Evolutionary conservation across 2,329 filamentous ascomycete genomes (phyloP).

Genomic region (Diaporthe longicolla): DNA sequence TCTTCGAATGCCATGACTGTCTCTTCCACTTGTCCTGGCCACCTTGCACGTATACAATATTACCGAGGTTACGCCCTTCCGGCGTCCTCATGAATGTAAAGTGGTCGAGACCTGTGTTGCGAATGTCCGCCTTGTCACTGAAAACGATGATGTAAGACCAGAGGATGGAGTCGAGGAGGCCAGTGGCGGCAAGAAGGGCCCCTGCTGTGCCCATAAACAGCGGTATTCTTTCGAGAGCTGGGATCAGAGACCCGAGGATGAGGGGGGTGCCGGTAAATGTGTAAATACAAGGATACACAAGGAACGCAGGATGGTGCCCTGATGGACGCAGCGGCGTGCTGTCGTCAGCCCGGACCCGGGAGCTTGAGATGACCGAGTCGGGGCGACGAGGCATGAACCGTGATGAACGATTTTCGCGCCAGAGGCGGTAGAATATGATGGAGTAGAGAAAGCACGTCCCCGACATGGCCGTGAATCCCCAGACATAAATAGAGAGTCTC

Average conservation of each 20-base stretch:
- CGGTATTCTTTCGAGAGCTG: slow-evolving; percentile 7
- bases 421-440: slow-evolving; percentile 57
- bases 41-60: slow-evolving; percentile 55
- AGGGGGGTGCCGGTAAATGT: slow-evolving; percentile 78
- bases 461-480: slow-evolving; percentile 66
- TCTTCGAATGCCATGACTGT: slow-evolving; percentile 42
- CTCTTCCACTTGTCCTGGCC: slow-evolving; percentile 40
- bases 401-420: slow-evolving; percentile 45
- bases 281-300: slow-evolving; percentile 79
- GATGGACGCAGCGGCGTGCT: slow-evolving; percentile 49
- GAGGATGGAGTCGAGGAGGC: slow-evolving; percentile 67
- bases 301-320: slow-evolving; percentile 66
- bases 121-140: slow-evolving; percentile 54
- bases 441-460: slow-evolving; percentile 57
- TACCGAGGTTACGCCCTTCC: slow-evolving; percentile 55
- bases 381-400: slow-evolving; percentile 46
- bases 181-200: slow-evolving; percentile 69
- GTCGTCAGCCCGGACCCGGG: slow-evolving; percentile 28
- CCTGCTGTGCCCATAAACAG: slow-evolving; percentile 67
- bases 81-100: slow-evolving; percentile 65
- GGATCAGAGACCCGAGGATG: slow-evolving; percentile 64
- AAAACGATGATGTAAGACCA: slow-evolving; percentile 69
- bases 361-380: slow-evolving; percentile 7
- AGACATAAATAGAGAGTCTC: slow-evolving; percentile 73
- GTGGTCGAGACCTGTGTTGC: slow-evolving; percentile 65